phyloP scores from a whole-genome alignment of 2,329 filamentous ascomycete genomes.

The Alternaria sp. region DNA sequence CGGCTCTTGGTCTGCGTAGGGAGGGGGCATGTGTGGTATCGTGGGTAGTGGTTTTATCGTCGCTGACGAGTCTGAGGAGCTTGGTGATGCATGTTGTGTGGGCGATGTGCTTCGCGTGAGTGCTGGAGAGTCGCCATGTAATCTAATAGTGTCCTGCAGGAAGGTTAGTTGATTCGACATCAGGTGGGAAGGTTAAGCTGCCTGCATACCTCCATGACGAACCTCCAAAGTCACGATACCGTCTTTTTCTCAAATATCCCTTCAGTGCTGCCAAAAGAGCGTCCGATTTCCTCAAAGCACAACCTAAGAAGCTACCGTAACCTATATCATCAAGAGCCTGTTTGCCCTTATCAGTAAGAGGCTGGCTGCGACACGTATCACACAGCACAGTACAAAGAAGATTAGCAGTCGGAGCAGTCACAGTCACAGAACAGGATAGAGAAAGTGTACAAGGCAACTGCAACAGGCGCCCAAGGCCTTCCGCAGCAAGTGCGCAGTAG shows the following conservation, averaged over 20 bases:
- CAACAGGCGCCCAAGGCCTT: slow-evolving; percentile 14
- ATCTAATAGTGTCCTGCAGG: slow-evolving; percentile 9
- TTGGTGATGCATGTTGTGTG: slow-evolving; percentile 3
- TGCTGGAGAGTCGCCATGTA: slow-evolving; percentile 3
- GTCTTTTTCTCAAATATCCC: not conserved
- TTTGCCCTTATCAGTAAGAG: slow-evolving; percentile 2
- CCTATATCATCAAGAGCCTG: not conserved
- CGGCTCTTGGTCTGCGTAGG: slow-evolving; percentile 7
- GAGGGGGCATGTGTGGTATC: slow-evolving; percentile 3
- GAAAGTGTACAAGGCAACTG: slow-evolving; percentile 9
- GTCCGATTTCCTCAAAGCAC: not conserved
- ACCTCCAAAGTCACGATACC: not conserved
- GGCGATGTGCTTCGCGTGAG: not conserved
- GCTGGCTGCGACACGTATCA: slow-evolving; percentile 10
- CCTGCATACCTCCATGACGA: slow-evolving; percentile 15
- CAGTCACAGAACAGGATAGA: slow-evolving; percentile 9
- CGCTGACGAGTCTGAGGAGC: slow-evolving; percentile 1
- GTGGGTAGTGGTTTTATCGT: slow-evolving; percentile 12
- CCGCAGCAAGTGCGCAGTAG: slow-evolving; percentile 10
- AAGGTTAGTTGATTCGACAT: not conserved
- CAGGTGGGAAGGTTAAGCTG: not conserved
- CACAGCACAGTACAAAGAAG: slow-evolving; percentile 10
- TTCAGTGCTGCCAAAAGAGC: not conserved
- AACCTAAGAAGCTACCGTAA: not conserved
- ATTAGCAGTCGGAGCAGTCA: slow-evolving; percentile 12